phyloP scores from a whole-genome alignment of 495 filamentous ascomycete genomes.

The Penicillium bialowiezense region DNA sequence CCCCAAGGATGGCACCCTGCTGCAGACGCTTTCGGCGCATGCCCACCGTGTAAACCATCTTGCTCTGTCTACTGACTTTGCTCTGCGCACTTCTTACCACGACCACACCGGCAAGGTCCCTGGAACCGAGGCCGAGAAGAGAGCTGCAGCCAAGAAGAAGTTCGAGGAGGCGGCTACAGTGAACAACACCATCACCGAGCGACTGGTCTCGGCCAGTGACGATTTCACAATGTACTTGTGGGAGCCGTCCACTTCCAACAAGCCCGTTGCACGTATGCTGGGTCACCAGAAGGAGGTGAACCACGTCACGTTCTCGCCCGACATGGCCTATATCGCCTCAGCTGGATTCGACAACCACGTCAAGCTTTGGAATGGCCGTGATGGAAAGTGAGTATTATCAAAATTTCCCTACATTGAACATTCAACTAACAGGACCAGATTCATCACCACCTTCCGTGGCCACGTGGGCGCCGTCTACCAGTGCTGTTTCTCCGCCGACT shows the following conservation, averaged over 20 bases:
- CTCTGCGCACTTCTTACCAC: constrained; percentile 81
- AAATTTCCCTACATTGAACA: neutral
- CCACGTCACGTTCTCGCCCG: constrained; percentile 89
- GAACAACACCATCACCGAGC: constrained; percentile 75
- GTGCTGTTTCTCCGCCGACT: constrained; percentile 86
- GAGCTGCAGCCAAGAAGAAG: constrained; percentile 73
- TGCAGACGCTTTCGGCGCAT: constrained; percentile 76
- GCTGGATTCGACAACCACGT: constrained; percentile 90
- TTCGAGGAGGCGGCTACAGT: constrained; percentile 85
- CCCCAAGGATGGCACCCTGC: constrained; percentile 68
- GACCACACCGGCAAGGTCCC: constrained; percentile 79
- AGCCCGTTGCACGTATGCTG: constrained; percentile 80
- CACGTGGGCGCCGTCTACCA: constrained; percentile 95
- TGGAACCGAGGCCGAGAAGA: constrained; percentile 62
- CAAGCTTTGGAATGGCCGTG: constrained; percentile 76
- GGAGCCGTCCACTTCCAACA: constrained; percentile 76
- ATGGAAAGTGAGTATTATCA: constrained; percentile 54
- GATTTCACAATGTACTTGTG: constrained; percentile 97
- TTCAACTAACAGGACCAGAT: constrained; percentile 37
- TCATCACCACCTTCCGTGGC: constrained; percentile 80
- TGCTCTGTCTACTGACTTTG: constrained; percentile 88
- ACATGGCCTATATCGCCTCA: constrained; percentile 81
- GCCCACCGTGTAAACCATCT: constrained; percentile 97
- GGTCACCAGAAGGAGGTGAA: constrained; percentile 98
- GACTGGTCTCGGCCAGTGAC: constrained; percentile 85